Conservation (phyloP, 2,329 filamentous ascomycete genomes). For the Decorospora gaudefroyi region DNA sequence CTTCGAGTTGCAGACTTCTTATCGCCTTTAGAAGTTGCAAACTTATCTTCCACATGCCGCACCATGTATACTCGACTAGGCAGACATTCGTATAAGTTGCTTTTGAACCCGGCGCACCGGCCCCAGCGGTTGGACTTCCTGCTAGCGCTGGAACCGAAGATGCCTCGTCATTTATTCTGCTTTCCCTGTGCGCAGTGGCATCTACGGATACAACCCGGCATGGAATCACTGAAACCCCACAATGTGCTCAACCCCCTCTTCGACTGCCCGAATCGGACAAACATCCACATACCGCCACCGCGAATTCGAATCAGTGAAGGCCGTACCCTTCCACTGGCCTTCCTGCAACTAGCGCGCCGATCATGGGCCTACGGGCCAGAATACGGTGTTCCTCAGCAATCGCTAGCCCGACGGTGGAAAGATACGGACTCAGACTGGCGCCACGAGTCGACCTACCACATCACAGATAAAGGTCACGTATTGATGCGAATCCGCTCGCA, state of each 20-base stretch:
- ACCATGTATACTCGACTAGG: slow-evolving; percentile 35
- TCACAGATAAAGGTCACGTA: slow-evolving; percentile 59
- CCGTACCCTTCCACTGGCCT: slow-evolving; percentile 61
- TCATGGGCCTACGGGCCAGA: slow-evolving; percentile 55
- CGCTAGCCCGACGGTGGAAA: slow-evolving; percentile 60
- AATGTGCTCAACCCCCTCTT: slow-evolving; percentile 62
- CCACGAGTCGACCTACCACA: slow-evolving; percentile 58
- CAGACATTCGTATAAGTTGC: slow-evolving; percentile 27
- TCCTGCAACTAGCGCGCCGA: slow-evolving; percentile 62
- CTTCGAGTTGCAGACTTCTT: slow-evolving; percentile 31
- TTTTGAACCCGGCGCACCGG: slow-evolving; percentile 50
- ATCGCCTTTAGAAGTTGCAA: slow-evolving; percentile 36
- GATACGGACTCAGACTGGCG: slow-evolving; percentile 57
- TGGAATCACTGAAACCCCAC: slow-evolving; percentile 59
- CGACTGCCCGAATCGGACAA: slow-evolving; percentile 59
- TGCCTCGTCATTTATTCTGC: slow-evolving; percentile 63
- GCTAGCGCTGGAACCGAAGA: slow-evolving; percentile 54
- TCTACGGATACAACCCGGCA: slow-evolving; percentile 56
- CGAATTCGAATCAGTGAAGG: slow-evolving; percentile 57
- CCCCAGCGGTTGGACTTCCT: slow-evolving; percentile 58
- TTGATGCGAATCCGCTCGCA: slow-evolving; percentile 63
- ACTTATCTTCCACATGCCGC: slow-evolving; percentile 36
- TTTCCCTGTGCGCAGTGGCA: slow-evolving; percentile 63
- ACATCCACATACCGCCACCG: slow-evolving; percentile 57
- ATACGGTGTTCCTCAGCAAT: slow-evolving; percentile 35